Evolutionary conservation across 257 asterid species (phyloP).

Genomic region (Solanum pennellii): DNA sequence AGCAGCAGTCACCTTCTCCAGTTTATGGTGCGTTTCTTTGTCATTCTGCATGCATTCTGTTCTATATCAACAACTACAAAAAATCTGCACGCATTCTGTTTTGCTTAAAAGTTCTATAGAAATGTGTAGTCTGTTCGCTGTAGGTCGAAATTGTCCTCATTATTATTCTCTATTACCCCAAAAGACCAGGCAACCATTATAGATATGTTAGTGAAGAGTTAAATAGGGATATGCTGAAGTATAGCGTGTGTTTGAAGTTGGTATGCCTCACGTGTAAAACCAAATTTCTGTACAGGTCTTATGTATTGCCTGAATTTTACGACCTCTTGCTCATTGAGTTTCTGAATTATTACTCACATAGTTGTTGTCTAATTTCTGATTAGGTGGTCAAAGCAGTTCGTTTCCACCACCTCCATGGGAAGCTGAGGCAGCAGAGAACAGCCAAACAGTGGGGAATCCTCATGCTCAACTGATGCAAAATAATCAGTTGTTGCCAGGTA

Average conservation of each 20-base stretch:
- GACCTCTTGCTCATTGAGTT: not conserved
- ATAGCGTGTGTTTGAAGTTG: not conserved
- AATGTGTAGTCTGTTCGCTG: not conserved
- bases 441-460: constrained; percentile 25
- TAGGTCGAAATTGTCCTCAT: not conserved
- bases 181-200: not conserved
- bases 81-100: not conserved
- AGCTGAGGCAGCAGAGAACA: constrained; percentile 38
- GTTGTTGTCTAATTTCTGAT: not conserved
- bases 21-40: constrained; percentile 43
- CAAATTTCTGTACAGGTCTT: not conserved
- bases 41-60: not conserved
- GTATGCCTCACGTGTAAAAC: not conserved
- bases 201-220: not conserved
- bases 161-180: not conserved
- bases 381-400: constrained; percentile 42
- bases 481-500: constrained; percentile 14
- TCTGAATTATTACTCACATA: not conserved
- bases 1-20: constrained; percentile 72
- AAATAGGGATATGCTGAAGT: not conserved
- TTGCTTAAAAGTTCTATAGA: not conserved
- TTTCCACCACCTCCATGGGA: constrained; percentile 99
- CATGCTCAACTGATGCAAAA: constrained; percentile 35
- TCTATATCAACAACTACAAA: not conserved
- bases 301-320: not conserved